Base-by-base conservation (phyloP, 257 asterid genomes). In the Marsdenia floribunda region DNA sequence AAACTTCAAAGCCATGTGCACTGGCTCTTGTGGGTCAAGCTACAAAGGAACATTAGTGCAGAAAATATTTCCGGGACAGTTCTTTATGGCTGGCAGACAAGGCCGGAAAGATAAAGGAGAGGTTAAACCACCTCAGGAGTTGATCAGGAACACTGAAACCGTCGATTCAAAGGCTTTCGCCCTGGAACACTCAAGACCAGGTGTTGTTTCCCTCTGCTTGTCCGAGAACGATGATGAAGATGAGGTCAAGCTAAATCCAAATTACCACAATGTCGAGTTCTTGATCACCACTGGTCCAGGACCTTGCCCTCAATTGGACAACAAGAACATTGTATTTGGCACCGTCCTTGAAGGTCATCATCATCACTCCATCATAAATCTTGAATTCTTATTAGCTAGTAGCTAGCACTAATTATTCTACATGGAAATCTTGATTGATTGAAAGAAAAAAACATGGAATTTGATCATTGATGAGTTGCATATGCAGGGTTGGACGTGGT, bases 271-370 rank as follows among this genome's bases (percentile, higher is more conserved):
- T 76, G 98, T 93, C 2, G 98, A 93, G 80, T 93, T 93, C 87
- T 85, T 93, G 92, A 81, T 91, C 75, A 93, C 98, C 7, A 90
- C 97, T 11, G 98, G 97, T 19, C 98, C 98, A 15, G 96, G 92
- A 37, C 98, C 98, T 5, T 88, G 89, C 64, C 96, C 96, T 35
- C 89, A 90, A 85, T 96, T 93, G 75, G 98, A 93, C 76, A 77
- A 76, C 70, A 90, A 82, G 87, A 93, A 93, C 67, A 93, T 93
- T 73, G 98, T 91, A 24, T 93, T 93, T 74, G 98, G 98, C 40
- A 77, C 96, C 33, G 97, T 93, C 44, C 87, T 93, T 81, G 89
- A 93, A 87, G 98, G 98, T 80, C 38, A 75, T 61, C 3, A 29
- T 5, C 3, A 65, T 35, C 3, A 9, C 29, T 38, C 70, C 33